Evolutionary conservation across 768 basidiomycete genomes (phyloP), one percentile per base, ranked within the genome.

Genomic region (Boletus rufocinnamomeus): DNA sequence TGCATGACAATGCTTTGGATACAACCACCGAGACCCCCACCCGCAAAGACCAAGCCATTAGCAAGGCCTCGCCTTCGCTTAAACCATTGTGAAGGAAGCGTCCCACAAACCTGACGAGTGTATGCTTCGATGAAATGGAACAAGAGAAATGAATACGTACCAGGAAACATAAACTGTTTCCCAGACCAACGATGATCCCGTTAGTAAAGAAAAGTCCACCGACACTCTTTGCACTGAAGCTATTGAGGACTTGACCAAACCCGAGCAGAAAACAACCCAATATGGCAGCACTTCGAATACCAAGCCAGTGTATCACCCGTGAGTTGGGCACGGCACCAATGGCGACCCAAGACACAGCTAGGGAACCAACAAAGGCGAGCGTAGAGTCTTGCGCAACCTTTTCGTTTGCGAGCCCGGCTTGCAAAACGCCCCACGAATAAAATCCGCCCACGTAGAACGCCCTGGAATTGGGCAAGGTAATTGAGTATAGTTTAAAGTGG

Each of bases 21-120:
- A 16, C 66, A 75, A 27, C 70, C 74, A 34, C 74, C 72, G n/a
- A 74, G 59, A 7, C 72, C 75, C 28, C 64, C 66, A 9, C 70
- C 67, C 1, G 67, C 66, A 52, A 74, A 73, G 10, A 75, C 75
- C 44, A 76, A 61, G 38, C 72, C 74, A 19, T 73, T 75, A 14
- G 76, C 70, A 6, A 75, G 60, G 10, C 73, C 74, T 6, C 70
- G 70, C 28, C 59, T 66, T 54, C 65, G 66, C 41, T 65, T 68
- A 58, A 76, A 75, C 66, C 73, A 75, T 35, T 74, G 76, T 0
- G 74, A 62, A 23, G 73, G 72, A 16, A 76, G 69, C 2, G 74
- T 67, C 52, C 65, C 69, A 57, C 74, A 74, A 57, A 61, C 65
- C 71, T 66, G 38, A 35, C 3, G 28, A 35, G 8, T 2, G n/a